Evolutionary conservation across 2,329 filamentous ascomycete species (phyloP).

Genomic region (Cercospora sojina): DNA sequence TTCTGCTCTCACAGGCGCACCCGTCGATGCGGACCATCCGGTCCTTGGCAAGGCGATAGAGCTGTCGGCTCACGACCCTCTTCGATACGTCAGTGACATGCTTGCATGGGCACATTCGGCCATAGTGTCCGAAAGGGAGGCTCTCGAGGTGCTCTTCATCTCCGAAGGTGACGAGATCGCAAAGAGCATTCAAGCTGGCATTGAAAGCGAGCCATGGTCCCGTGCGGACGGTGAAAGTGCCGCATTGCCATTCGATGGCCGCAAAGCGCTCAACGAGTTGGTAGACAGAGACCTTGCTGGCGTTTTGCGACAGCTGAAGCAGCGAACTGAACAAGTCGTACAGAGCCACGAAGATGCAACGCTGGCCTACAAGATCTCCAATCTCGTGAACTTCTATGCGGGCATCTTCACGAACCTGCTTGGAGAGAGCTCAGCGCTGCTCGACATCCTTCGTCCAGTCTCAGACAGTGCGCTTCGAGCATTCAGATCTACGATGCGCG

Average conservation of each 20-base stretch:
- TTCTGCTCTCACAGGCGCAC: conserved; percentile 74
- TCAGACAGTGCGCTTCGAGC: conserved; percentile 77
- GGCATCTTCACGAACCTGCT: conserved; percentile 80
- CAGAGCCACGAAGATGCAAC: conserved; percentile 90
- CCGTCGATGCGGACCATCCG: conserved; percentile 55
- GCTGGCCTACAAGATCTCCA: conserved; percentile 83
- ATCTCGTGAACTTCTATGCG: conserved; percentile 84
- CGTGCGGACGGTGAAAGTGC: conserved; percentile 56
- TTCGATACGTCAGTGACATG: conserved; percentile 95
- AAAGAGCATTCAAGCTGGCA: conserved; percentile 73
- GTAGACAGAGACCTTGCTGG: conserved; percentile 83
- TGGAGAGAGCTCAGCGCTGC: conserved; percentile 64
- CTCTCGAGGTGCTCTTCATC: conserved; percentile 86
- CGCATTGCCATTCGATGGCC: conserved; percentile 67
- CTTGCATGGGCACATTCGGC: conserved; percentile 94
- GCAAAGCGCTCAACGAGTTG: conserved; percentile 77
- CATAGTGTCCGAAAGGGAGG: conserved; percentile 89
- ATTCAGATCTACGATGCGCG: conserved; percentile 77
- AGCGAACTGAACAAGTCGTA: conserved; percentile 86
- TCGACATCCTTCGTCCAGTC: conserved; percentile 66
- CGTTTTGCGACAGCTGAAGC: conserved; percentile 78
- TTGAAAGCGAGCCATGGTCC: conserved; percentile 78
- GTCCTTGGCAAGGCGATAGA: conserved; percentile 79
- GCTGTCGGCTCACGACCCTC: conserved; percentile 83
- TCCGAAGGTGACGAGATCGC: conserved; percentile 86